Percentiles rank a stretch among this genome's conserved stretches.
These are phyloP conservation scores for Calonectria pseudoreteaudii DNA, from an alignment of 2,329 filamentous ascomycete genomes.

Conservation along the genomic window DNA sequence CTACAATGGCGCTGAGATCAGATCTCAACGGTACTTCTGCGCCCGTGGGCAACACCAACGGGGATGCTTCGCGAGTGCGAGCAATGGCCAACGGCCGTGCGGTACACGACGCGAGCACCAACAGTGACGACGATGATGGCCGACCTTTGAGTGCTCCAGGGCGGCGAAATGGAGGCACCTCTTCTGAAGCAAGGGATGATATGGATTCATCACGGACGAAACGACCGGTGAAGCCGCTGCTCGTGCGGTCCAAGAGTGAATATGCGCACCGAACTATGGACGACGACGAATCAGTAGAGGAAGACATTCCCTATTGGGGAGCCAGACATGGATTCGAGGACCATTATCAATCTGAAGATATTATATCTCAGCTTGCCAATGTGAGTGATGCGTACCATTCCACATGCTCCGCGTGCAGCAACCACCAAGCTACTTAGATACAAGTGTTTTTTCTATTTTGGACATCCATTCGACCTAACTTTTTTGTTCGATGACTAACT, in stretches of 20 bases:
- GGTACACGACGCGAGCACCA: conserved; percentile 44
- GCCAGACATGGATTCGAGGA: conserved; percentile 91
- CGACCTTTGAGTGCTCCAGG: conserved; percentile 61
- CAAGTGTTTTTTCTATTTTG: conserved; percentile 9
- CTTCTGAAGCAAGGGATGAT: conserved; percentile 45
- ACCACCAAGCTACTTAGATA: not conserved
- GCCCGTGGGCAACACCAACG: conserved; percentile 43
- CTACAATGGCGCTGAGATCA: conserved; percentile 49
- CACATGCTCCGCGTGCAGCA: conserved; percentile 50
- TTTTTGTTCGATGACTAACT: conserved; percentile 24
- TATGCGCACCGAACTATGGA: conserved; percentile 57
- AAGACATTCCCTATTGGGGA: conserved; percentile 65
- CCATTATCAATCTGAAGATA: conserved; percentile 91
- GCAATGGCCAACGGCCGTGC: conserved; percentile 43
- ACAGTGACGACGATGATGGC: conserved; percentile 49
- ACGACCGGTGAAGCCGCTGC: conserved; percentile 60
- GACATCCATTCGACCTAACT: not conserved
- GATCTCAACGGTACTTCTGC: conserved; percentile 48
- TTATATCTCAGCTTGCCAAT: conserved; percentile 85
- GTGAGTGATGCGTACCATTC: conserved; percentile 61
- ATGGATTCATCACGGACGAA: conserved; percentile 50
- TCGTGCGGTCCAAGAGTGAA: conserved; percentile 70
- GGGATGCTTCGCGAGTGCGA: conserved; percentile 45
- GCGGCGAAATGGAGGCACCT: conserved; percentile 50
- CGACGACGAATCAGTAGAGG: conserved; percentile 55